Conservation (phyloP, 176 grass and related monocot species). For the Avena eriantha region DNA sequence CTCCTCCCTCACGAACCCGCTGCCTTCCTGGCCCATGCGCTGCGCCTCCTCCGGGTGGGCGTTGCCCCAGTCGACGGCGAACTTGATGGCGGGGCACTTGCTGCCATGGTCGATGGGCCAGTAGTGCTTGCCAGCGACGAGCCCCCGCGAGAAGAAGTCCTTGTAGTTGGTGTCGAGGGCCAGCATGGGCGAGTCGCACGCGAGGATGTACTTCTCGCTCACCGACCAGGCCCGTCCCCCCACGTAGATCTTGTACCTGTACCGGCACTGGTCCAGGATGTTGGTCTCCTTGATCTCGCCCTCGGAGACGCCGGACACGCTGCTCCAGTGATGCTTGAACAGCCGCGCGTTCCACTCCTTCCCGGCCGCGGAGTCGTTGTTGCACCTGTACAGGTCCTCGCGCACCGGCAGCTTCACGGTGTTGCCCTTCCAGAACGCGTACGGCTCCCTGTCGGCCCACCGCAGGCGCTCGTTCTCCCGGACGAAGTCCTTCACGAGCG, state of each 20-base stretch:
- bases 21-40: slow-evolving; percentile 51
- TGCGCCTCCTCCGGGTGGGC: slow-evolving; percentile 55
- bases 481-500: slow-evolving; percentile 61
- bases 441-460: slow-evolving; percentile 64
- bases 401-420: slow-evolving; percentile 36
- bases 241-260: slow-evolving; percentile 83
- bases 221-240: slow-evolving; percentile 88
- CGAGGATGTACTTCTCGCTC: slow-evolving; percentile 88
- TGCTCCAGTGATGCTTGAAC: slow-evolving; percentile 65
- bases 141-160: slow-evolving; percentile 78
- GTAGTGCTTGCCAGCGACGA: slow-evolving; percentile 74
- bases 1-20: slow-evolving; percentile 56
- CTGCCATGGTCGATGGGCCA: slow-evolving; percentile 56
- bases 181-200: slow-evolving; percentile 76
- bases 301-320: not conserved
- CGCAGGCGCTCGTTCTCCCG: slow-evolving; percentile 26
- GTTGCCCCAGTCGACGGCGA: slow-evolving; percentile 88
- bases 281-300: slow-evolving; percentile 66
- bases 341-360: slow-evolving; percentile 49
- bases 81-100: slow-evolving; percentile 66
- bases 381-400: slow-evolving; percentile 63
- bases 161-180: slow-evolving; percentile 54
- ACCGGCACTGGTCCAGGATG: slow-evolving; percentile 60
- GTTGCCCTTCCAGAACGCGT: slow-evolving; percentile 90
- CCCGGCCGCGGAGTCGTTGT: slow-evolving; percentile 44